These are phyloP conservation scores for Veloboletus limbatus DNA, from an alignment of 1,284 basidiomycete genomes.

Conservation along the genomic window DNA sequence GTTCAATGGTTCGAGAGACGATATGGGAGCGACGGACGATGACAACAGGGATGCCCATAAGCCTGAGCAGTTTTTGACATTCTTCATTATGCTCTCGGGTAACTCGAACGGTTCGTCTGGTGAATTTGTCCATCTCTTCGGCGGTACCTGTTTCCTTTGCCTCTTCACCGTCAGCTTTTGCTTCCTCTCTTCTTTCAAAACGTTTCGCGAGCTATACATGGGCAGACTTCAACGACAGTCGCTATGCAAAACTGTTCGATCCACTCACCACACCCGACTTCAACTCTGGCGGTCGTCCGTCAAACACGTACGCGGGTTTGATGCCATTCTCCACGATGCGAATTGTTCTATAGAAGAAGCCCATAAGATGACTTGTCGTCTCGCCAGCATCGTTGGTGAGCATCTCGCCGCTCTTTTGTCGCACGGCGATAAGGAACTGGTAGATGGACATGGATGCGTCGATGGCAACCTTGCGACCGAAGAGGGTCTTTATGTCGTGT, in stretches of 20 bases:
- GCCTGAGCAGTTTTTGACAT: slow-evolving; percentile 79
- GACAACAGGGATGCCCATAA: slow-evolving; percentile 98
- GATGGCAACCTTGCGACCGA: slow-evolving; percentile 97
- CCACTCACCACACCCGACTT: slow-evolving; percentile 90
- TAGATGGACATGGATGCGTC: slow-evolving; percentile 97
- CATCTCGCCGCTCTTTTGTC: slow-evolving; percentile 95
- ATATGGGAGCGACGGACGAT: slow-evolving; percentile 64
- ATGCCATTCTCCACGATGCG: slow-evolving; percentile 99
- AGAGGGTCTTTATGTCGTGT: slow-evolving; percentile 95
- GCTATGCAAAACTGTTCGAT: background rate
- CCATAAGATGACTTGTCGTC: slow-evolving; percentile 97
- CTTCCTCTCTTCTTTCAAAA: slow-evolving; percentile 87
- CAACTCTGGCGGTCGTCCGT: slow-evolving; percentile 96
- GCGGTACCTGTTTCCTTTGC: slow-evolving; percentile 92
- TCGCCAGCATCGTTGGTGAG: slow-evolving; percentile 96
- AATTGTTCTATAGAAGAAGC: slow-evolving; percentile 96
- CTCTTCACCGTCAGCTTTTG: slow-evolving; percentile 92
- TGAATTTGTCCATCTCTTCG: slow-evolving; percentile 91
- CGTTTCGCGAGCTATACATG: slow-evolving; percentile 82
- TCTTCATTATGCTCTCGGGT: slow-evolving; percentile 97
- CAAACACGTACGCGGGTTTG: slow-evolving; percentile 98
- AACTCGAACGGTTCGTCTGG: slow-evolving; percentile 90
- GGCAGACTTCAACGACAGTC: slow-evolving; percentile 1
- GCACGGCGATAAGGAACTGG: slow-evolving; percentile 97
- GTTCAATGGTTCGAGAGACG: slow-evolving; percentile 3